Base-by-base conservation (phyloP, 495 filamentous ascomycete species). In the Aspergillus haitiensis region DNA sequence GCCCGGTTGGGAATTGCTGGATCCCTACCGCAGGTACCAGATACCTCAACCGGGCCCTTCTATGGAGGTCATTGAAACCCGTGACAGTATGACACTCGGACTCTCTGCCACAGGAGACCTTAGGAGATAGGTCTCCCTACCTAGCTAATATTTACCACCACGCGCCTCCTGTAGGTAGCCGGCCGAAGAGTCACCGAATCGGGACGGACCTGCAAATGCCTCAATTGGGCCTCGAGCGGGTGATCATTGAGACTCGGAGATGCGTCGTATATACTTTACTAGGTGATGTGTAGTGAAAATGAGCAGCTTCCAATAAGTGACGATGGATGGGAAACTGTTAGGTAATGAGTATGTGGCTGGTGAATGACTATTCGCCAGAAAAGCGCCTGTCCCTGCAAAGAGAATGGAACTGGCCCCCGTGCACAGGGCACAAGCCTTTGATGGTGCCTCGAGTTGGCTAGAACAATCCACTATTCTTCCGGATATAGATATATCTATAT, bases 341-440 rank as follows among this genome's bases (percentile, higher is more conserved):
- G 67, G 72, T 77, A 75, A 77, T 77, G 63, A 60, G 67, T 69
- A 69, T 51, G 58, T 44, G 39, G 54, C 58, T 50, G 52, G 21
- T 33, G 40, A 46, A 50, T 62, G 55, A 50, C 66, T 58, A 76
- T 76, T 77, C 70, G 74, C 53, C 52, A 54, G 39, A 53, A 16
- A 36, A 32, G 44, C 10, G 12, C n/a, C 36, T 40, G 60, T 53
- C 37, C 34, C 45, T 32, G 31, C 45, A 59, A 60, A 47, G 39
- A 37, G 56, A 39, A 32, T 34, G 36, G 56, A 58, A 44, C 37
- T 58, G 56, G 47, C 35, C 48, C 48, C 27, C 48, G 48, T 64
- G 63, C 69, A 68, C 67, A 67, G 71, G 50, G 60, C 59, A 60
- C 34, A 61, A 62, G 46, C 50, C 55, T 63, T 63, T 72, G 67